Conservation (phyloP, 1,284 basidiomycete species). For the Caloboletus inedulis region DNA sequence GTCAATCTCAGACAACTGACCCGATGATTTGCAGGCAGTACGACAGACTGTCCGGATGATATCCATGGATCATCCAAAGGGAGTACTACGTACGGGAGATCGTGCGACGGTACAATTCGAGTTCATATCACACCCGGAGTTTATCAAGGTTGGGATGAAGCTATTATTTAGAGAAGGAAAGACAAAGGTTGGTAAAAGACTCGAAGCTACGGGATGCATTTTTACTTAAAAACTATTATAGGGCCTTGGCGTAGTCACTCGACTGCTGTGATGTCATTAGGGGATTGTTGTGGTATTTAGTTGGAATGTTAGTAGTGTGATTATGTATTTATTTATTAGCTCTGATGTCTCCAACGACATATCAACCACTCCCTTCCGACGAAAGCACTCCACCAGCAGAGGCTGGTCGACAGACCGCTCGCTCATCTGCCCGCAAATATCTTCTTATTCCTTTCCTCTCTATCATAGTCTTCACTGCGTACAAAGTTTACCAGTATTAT, state of each 20-base stretch:
- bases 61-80: conserved; percentile 84
- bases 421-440: conserved; percentile 15
- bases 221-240: conserved; percentile 14
- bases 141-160: conserved; percentile 88
- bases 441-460: conserved; percentile 22
- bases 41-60: conserved; percentile 90
- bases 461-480: conserved; percentile 19
- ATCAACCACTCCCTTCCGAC: conserved; percentile 24
- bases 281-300: neutral
- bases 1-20: neutral
- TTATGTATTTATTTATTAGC: conserved; percentile 11
- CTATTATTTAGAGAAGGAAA: conserved; percentile 89
- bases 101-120: conserved; percentile 88
- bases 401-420: conserved; percentile 12
- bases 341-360: conserved; percentile 19
- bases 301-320: conserved; percentile 21
- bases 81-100: conserved; percentile 86
- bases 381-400: conserved; percentile 9
- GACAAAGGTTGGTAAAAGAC: conserved; percentile 64
- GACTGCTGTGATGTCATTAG: conserved; percentile 30
- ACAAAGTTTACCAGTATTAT: conserved; percentile 17
- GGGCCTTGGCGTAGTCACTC: conserved; percentile 46
- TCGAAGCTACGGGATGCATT: neutral
- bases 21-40: conserved; percentile 51
- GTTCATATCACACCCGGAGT: conserved; percentile 88